Base-by-base conservation (phyloP, 371 early-diverging fungal genomes). In the Nematocida sp. region DNA sequence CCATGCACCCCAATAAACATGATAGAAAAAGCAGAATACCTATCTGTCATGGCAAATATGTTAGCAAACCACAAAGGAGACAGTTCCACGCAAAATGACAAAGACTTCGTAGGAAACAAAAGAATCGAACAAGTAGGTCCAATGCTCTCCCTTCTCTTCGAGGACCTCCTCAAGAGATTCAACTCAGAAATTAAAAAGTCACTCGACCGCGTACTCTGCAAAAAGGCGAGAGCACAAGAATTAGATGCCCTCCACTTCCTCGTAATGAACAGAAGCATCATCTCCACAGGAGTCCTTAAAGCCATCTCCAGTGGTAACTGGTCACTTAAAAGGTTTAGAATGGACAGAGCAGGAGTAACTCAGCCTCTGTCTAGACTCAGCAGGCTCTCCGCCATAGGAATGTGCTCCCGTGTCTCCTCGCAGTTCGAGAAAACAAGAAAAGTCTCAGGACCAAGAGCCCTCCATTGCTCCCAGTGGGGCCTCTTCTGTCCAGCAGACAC, bases 401-500 rank as follows among this genome's bases (percentile, higher is more conserved):
- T 97, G 95, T 92, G 97, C 90, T 95, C 96, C 7, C 88, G 98
- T 79, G 96, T 99, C 64, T 87, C 87, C 57, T 91, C 92, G 40
- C 99, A 99, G 85, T 97, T 98, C 85, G 99, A 99, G 85, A 99
- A 99, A 86, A 96, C 99, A 5, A 86, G 99, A 80, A 99, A 99
- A 82, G 94, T 97, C 11, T 91, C 92, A 35, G 99, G 99, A 51
- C 99, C 99, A 28, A 87, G 99, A 84, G 87, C 95, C 3, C 85
- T 98, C 65, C 96, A 97, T 84, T 93, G 95, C 13, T 94, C 94
- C 3, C 94, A 94, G 81, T 96, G 93, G 93, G 98, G 97, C 77
- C 91, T 95, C 92, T 80, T 95, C 61, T 96, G 99, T 84, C 93
- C 97, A 0, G 90, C 93, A 0, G 99, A 99, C 84, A 99, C 99